phyloP scores from a whole-genome alignment of 257 asterid genomes.

The Ballota nigra region DNA sequence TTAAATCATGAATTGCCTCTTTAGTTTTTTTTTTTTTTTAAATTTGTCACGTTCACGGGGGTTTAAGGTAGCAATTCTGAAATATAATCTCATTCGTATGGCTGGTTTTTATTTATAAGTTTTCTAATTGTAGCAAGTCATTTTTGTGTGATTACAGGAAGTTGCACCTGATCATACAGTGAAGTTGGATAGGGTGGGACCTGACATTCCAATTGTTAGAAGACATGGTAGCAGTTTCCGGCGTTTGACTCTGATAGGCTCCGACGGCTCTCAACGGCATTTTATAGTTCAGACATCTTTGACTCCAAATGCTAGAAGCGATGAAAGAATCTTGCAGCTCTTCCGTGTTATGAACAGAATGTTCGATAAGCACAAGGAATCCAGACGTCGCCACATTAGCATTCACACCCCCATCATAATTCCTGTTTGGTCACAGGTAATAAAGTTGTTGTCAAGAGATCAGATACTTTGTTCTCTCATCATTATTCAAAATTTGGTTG shows the following conservation, averaged over 20 bases:
- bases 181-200: conserved; percentile 94
- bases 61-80: conserved; percentile 4
- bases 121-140: neutral
- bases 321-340: conserved; percentile 97
- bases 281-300: conserved; percentile 97
- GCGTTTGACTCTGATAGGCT: conserved; percentile 91
- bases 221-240: conserved; percentile 99
- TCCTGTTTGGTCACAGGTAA: conserved; percentile 99
- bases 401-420: conserved; percentile 96
- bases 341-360: conserved; percentile 94
- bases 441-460: conserved; percentile 2
- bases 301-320: conserved; percentile 99
- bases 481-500: too few relatives aligned
- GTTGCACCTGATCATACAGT: conserved; percentile 98
- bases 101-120: neutral
- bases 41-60: neutral
- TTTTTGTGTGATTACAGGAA: conserved; percentile 52
- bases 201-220: conserved; percentile 94
- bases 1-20: neutral
- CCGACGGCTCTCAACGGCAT: conserved; percentile 99
- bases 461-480: too few relatives aligned
- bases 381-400: conserved; percentile 89
- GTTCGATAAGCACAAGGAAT: conserved; percentile 99
- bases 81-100: neutral
- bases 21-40: neutral